phyloP scores from a whole-genome alignment of 192 early-diverging fungal species.

The Coemansia sp. region DNA sequence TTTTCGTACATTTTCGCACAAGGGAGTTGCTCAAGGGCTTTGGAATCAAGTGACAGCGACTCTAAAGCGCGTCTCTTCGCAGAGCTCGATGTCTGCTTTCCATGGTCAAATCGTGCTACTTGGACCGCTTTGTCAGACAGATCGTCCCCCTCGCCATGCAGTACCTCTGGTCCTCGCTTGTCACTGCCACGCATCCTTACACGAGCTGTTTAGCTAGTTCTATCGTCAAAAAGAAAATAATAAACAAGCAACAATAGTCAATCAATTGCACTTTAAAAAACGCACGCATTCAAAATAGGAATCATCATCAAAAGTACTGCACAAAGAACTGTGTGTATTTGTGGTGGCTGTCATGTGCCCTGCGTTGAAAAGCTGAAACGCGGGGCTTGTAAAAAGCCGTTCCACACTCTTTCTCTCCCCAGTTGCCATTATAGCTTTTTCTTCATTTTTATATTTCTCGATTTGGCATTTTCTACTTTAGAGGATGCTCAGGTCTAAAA shows the following conservation, averaged over 20 bases:
- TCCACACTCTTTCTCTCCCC: background rate
- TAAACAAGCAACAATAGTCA: background rate
- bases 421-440: background rate
- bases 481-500: slow-evolving; percentile 46
- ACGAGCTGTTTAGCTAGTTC: background rate
- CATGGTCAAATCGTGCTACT: background rate
- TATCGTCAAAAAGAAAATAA: background rate
- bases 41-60: background rate
- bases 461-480: background rate
- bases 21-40: slow-evolving; percentile 74
- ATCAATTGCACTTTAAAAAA: too few species aligned
- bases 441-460: slow-evolving; percentile 2
- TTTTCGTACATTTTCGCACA: slow-evolving; percentile 88
- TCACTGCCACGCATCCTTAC: background rate
- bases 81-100: background rate
- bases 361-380: too few species aligned
- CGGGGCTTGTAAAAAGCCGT: too few species aligned
- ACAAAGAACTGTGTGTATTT: too few species aligned
- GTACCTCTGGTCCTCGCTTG: background rate
- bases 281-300: too few species aligned
- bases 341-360: too few species aligned
- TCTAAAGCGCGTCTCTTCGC: background rate
- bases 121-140: background rate
- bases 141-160: background rate
- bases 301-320: too few species aligned